A percentile compares a stretch with the other conserved stretches of the same genome.
phyloP scores from a whole-genome alignment of 345 rosid species.

The Populus simonii region DNA sequence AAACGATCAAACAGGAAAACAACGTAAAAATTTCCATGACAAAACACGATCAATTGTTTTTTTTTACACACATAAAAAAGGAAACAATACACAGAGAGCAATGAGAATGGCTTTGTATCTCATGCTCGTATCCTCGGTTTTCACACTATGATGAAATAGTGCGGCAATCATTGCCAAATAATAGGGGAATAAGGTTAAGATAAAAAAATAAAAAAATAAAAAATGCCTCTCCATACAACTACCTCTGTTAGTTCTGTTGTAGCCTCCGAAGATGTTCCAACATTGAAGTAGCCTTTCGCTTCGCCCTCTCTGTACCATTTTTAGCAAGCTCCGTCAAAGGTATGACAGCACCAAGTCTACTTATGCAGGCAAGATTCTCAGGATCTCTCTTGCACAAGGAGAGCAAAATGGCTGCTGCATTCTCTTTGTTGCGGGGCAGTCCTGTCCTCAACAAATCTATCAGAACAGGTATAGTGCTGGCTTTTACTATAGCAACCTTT shows the following conservation, averaged over 20 bases:
- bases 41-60: constrained; percentile 18
- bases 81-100: constrained; percentile 31
- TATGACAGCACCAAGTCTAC: constrained; percentile 77
- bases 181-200: constrained; percentile 14
- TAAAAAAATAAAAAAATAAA: constrained; percentile 5
- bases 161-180: constrained; percentile 31
- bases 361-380: constrained; percentile 56
- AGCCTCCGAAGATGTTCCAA: constrained; percentile 64
- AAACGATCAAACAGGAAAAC: constrained; percentile 1
- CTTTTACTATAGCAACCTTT: constrained; percentile 61
- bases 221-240: constrained; percentile 12
- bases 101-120: constrained; percentile 34
- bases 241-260: constrained; percentile 34
- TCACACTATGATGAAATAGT: constrained; percentile 15
- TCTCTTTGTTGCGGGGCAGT: constrained; percentile 70
- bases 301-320: constrained; percentile 89
- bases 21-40: constrained; percentile 4
- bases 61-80: constrained; percentile 33
- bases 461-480: constrained; percentile 55
- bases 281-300: constrained; percentile 70
- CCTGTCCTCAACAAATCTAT: constrained; percentile 63
- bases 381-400: constrained; percentile 80
- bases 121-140: constrained; percentile 31
- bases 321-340: constrained; percentile 78
- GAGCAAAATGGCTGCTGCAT: constrained; percentile 78